These are phyloP conservation scores for Pseudopithomyces chartarum DNA, from an alignment of 2,329 filamentous ascomycete genomes.

Conservation along the genomic window DNA sequence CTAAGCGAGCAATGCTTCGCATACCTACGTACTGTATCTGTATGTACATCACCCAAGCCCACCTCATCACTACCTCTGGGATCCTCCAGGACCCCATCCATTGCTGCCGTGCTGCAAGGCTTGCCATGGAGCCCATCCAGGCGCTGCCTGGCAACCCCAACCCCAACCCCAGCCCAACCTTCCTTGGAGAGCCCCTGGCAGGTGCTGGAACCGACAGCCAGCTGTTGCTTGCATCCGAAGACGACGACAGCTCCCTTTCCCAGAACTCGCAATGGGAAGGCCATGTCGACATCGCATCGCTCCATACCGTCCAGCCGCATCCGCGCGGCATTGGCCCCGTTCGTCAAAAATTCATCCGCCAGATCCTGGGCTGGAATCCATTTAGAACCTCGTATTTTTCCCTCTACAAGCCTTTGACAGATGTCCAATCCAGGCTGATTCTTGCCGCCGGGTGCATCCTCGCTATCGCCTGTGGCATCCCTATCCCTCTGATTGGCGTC, in stretches of 20 bases:
- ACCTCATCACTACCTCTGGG: no score
- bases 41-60: no score
- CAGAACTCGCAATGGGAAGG: constrained; percentile 37
- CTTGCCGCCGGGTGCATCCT: constrained; percentile 42
- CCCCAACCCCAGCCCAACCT: not conserved
- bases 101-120: not conserved
- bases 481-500: constrained; percentile 67
- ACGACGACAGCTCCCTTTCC: constrained; percentile 21
- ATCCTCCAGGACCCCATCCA: no score
- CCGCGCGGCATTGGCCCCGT: constrained; percentile 34
- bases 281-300: constrained; percentile 40
- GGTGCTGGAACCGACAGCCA: constrained; percentile 23
- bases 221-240: constrained; percentile 27
- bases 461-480: constrained; percentile 61
- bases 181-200: constrained; percentile 12
- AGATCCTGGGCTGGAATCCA: constrained; percentile 50
- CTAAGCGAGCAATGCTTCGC: not conserved
- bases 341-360: constrained; percentile 40
- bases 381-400: constrained; percentile 57
- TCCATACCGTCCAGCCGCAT: constrained; percentile 40
- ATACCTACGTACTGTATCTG: no score
- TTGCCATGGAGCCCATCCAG: constrained; percentile 10
- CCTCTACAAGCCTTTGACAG: constrained; percentile 53
- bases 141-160: constrained; percentile 8
- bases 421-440: constrained; percentile 44